Conservation (phyloP, 2,329 filamentous ascomycete species). For the Cyclaneusma minus region DNA sequence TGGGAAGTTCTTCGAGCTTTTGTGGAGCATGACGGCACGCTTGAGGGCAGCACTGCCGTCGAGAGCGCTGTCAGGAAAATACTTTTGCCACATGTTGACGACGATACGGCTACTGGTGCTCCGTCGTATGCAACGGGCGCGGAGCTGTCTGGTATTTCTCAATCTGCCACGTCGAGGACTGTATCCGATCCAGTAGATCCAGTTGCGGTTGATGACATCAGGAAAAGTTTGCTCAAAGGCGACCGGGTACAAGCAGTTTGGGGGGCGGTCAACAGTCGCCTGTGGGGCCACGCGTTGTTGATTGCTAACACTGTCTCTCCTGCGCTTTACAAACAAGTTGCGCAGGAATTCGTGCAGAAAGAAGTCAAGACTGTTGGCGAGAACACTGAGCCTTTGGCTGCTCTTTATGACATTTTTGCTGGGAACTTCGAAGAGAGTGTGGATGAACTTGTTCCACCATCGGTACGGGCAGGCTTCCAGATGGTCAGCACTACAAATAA, state of each 20-base stretch:
- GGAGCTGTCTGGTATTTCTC: constrained; percentile 23
- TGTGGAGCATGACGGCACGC: constrained; percentile 69
- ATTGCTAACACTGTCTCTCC: constrained; percentile 65
- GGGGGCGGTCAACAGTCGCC: constrained; percentile 78
- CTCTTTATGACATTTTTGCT: constrained; percentile 84
- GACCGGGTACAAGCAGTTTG: constrained; percentile 86
- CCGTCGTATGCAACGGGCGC: constrained; percentile 21
- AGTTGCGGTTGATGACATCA: constrained; percentile 54
- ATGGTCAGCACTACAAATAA: constrained; percentile 65
- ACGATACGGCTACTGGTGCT: constrained; percentile 10
- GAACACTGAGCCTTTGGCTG: constrained; percentile 75
- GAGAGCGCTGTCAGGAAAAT: constrained; percentile 63
- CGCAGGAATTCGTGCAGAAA: constrained; percentile 88
- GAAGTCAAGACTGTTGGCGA: constrained; percentile 74
- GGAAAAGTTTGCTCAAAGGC: constrained; percentile 58
- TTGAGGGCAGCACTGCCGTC: constrained; percentile 59
- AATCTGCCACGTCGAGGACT: constrained; percentile 19
- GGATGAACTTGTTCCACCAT: constrained; percentile 86
- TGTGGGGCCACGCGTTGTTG: constrained; percentile 95
- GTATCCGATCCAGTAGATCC: constrained; percentile 54
- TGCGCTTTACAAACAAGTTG: constrained; percentile 80
- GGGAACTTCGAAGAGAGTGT: constrained; percentile 91
- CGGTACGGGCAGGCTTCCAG: constrained; percentile 81
- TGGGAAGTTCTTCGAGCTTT: constrained; percentile 77
- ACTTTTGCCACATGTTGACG: constrained; percentile 43